Conservation (phyloP, 202 grass and related monocot species). For the Panicum virgatum region DNA sequence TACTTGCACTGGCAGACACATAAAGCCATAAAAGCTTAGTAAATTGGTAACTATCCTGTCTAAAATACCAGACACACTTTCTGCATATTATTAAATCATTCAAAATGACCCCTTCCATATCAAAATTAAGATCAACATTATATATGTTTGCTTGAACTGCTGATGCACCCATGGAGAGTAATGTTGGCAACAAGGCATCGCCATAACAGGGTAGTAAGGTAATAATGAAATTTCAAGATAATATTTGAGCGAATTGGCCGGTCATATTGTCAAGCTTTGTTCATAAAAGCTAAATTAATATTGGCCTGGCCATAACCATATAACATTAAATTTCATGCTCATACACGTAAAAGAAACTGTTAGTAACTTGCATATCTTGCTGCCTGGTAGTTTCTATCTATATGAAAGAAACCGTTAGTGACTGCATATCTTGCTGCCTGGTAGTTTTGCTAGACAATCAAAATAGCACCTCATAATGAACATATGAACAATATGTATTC, state of each 20-base stretch:
- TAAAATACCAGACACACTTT: too few relatives aligned
- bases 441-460: not conserved
- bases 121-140: too few relatives aligned
- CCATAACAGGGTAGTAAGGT: not conserved
- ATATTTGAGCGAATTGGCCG: not conserved
- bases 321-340: not conserved
- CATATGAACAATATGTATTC: not conserved
- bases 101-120: too few relatives aligned
- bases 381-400: not conserved
- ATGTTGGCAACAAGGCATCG: not conserved
- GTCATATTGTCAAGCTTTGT: slow-evolving; percentile 10
- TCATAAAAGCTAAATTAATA: not conserved
- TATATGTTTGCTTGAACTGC: too few relatives aligned
- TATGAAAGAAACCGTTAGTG: not conserved
- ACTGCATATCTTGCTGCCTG: not conserved
- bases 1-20: too few relatives aligned
- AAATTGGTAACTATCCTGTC: too few relatives aligned
- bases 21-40: too few relatives aligned
- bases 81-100: too few relatives aligned
- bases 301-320: not conserved
- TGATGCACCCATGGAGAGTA: too few relatives aligned
- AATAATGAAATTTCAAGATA: not conserved
- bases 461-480: not conserved
- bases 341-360: not conserved
- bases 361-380: slow-evolving; percentile 3